Conservation (phyloP, 164 flowering plant genomes). For the Liquidambar formosana region DNA sequence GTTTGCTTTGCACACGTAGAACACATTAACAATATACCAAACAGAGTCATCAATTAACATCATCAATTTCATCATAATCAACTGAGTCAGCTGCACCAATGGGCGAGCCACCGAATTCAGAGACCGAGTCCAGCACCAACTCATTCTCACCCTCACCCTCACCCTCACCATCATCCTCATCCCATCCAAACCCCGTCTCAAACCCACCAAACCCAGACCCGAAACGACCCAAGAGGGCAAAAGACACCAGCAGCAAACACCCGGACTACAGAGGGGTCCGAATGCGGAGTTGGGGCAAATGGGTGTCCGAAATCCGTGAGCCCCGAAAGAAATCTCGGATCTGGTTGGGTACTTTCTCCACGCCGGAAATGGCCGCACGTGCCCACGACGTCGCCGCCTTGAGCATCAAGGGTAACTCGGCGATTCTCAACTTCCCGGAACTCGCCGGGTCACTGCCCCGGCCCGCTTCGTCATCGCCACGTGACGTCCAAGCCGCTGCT, state of each 20-base stretch:
- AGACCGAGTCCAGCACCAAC: slow-evolving; percentile 13
- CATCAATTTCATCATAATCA: background rate
- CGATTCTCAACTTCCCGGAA: slow-evolving; percentile 66
- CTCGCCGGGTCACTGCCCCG: slow-evolving; percentile 52
- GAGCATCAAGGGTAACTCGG: slow-evolving; percentile 49
- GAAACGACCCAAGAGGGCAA: slow-evolving; percentile 17
- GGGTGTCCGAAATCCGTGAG: slow-evolving; percentile 71
- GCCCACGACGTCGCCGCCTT: slow-evolving; percentile 68
- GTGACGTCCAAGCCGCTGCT: slow-evolving; percentile 65
- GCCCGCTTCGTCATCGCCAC: slow-evolving; percentile 49
- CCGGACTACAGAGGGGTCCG: slow-evolving; percentile 64
- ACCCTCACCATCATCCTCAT: slow-evolving; percentile 3
- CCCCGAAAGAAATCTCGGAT: slow-evolving; percentile 63
- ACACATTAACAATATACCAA: too few species aligned
- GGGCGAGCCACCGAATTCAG: slow-evolving; percentile 18
- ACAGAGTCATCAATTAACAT: background rate
- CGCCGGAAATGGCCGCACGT: slow-evolving; percentile 70
- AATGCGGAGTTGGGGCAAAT: slow-evolving; percentile 69
- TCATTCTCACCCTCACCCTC: background rate
- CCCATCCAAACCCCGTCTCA: background rate
- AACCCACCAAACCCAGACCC: background rate
- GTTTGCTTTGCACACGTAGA: too few species aligned
- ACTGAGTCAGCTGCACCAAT: background rate
- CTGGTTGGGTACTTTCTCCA: slow-evolving; percentile 69
- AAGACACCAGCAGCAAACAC: slow-evolving; percentile 34